Evolutionary conservation across 1,139 yeast genomes (phyloP).

Genomic region (Nadsonia commutata): DNA sequence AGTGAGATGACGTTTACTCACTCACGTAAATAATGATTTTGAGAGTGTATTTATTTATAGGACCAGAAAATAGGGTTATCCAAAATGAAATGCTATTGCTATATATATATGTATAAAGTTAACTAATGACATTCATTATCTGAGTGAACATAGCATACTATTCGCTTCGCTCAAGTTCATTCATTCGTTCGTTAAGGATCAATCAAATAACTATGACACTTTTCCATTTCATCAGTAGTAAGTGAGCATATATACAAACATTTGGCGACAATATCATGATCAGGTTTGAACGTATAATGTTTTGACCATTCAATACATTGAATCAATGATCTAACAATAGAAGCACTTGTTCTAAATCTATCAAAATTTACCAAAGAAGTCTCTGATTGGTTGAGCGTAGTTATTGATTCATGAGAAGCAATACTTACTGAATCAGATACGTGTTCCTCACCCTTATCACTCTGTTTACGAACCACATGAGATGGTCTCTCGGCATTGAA

Average conservation of each 20-base stretch:
- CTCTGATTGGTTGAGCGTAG: neutral
- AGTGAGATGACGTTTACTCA: too few relatives aligned
- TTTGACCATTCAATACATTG: slow-evolving; percentile 79
- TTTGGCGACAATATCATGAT: slow-evolving; percentile 57
- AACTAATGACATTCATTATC: too few relatives aligned
- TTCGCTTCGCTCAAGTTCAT: too few relatives aligned
- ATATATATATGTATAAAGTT: too few relatives aligned
- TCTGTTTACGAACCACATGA: slow-evolving; percentile 23
- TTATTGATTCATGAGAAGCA: neutral
- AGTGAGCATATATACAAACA: slow-evolving; percentile 71
- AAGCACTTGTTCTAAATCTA: slow-evolving; percentile 63
- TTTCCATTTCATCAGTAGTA: slow-evolving; percentile 61
- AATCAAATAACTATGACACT: slow-evolving; percentile 15
- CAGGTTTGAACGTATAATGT: slow-evolving; percentile 35
- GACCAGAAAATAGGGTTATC: too few relatives aligned
- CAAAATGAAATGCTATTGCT: too few relatives aligned
- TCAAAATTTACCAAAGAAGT: slow-evolving; percentile 43
- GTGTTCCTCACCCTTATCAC: slow-evolving; percentile 11
- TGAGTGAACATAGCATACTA: too few relatives aligned
- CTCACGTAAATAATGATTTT: too few relatives aligned
- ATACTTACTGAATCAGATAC: neutral
- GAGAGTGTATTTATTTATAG: too few relatives aligned
- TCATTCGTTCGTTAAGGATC: neutral
- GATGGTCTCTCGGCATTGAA: slow-evolving; percentile 54
- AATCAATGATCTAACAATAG: slow-evolving; percentile 62